Evolutionary conservation across 257 asterid species (phyloP), one percentile per base, ranked within the genome.

Genomic region (Linaria vulgaris): DNA sequence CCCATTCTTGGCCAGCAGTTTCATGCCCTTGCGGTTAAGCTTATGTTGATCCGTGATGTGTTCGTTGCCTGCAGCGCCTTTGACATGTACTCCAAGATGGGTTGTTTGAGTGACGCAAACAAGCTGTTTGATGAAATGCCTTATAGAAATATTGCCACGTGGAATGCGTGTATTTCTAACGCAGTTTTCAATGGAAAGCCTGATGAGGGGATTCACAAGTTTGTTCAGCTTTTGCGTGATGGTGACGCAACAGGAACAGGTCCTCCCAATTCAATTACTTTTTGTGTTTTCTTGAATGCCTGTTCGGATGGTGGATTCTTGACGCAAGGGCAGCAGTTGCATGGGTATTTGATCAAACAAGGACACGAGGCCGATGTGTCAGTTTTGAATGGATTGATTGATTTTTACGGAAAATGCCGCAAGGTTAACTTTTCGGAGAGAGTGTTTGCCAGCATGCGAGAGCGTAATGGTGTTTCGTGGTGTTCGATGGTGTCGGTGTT

Each of bases 101-200:
- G 85, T 1, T 5, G 62, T 19, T 43, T 59, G 49, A 53, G 16
- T 0, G 80, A 86, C 1, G 97, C 95, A 6, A 37, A 61, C 49
- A 83, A 83, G 14, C 2, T 89, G 88, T 92, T 92, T 20, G 97
- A 83, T 27, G 84, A 87, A 82, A 88, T 92, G 88, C 73, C 96
- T 8, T 38, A 69, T 6, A 78, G 79, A 59, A 92, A 85, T 47
- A 78, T 80, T n/a, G 89, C 96, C 0, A 87, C 89, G 2, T 91
- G 98, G 98, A 92, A 88, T 41, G 89, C 97, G 1, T 73, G 78
- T 61, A 86, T 92, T 61, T 81, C 89, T 5, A 92, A 92, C 63
- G 80, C 83, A 0, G 92, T 84, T 22, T 78, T 78, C 2, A 80
- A 80, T 10, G 86, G 89, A 56, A 74, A 75, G 62, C 80, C 79